Evolutionary conservation across 1,139 yeast genomes (phyloP).

Genomic region (Saccharomyces hybrid): DNA sequence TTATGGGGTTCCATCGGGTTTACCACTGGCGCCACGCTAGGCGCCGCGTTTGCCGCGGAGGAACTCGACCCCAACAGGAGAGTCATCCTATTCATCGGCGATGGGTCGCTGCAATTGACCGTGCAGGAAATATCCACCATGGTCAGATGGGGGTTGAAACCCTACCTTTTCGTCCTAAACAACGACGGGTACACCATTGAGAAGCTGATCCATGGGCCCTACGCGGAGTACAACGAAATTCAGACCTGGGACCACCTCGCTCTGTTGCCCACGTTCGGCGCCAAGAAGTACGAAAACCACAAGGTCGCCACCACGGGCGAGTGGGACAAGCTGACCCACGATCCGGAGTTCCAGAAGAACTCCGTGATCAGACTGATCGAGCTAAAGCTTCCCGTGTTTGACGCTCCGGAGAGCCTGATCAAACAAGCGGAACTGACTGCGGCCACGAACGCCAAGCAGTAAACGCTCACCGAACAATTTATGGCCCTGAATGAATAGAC

Average conservation of each 20-base stretch:
- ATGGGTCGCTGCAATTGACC: too few relatives aligned
- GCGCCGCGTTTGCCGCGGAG: too few relatives aligned
- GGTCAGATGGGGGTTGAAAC: too few relatives aligned
- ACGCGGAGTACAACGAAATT: constrained; percentile 69
- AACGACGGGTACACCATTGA: too few relatives aligned
- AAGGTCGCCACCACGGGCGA: constrained; percentile 60
- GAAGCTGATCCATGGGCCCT: background rate
- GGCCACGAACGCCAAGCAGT: constrained; percentile 42
- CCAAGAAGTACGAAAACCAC: constrained; percentile 43
- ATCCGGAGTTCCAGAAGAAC: constrained; percentile 40
- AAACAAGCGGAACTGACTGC: constrained; percentile 76
- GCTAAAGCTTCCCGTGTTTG: constrained; percentile 70
- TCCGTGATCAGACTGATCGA: constrained; percentile 68
- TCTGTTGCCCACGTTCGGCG: constrained; percentile 65
- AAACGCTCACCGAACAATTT: background rate
- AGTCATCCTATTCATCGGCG: too few relatives aligned
- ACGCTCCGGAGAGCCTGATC: constrained; percentile 67
- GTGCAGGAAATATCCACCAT: too few relatives aligned
- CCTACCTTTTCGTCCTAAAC: too few relatives aligned
- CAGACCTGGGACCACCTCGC: constrained; percentile 76
- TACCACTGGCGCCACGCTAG: too few relatives aligned
- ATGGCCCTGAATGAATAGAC: too few relatives aligned
- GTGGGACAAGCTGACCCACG: constrained; percentile 48
- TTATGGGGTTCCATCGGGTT: too few relatives aligned
- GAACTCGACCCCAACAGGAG: too few relatives aligned